Percentiles rank a stretch among this genome's conserved stretches.
These are phyloP conservation scores for Strobilomyces echinocephalus DNA, from an alignment of 768 basidiomycete genomes.

Conservation along the genomic window DNA sequence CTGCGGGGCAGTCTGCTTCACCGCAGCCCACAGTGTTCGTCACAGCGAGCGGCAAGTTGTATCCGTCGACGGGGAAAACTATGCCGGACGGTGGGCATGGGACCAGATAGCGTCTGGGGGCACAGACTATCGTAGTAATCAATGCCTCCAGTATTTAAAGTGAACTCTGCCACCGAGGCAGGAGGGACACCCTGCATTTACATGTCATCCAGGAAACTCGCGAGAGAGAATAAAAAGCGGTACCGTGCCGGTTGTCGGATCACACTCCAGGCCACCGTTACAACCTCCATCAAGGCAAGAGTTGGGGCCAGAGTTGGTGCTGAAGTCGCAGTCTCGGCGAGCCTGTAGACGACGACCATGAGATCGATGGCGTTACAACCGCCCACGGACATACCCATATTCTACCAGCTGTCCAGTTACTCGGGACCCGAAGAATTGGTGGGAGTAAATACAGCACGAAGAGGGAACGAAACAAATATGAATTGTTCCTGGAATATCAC, in stretches of 20 bases:
- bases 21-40: conserved; percentile 52
- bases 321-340: conserved; percentile 61
- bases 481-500: conserved; percentile 26
- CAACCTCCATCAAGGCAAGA: conserved; percentile 65
- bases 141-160: conserved; percentile 39
- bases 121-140: conserved; percentile 60
- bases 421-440: conserved; percentile 39
- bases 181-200: conserved; percentile 55
- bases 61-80: conserved; percentile 67
- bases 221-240: not conserved
- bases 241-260: conserved; percentile 40
- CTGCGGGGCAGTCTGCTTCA: conserved; percentile 55
- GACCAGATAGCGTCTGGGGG: not conserved
- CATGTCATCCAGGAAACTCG: not conserved
- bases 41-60: conserved; percentile 57
- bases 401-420: conserved; percentile 61
- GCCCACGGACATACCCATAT: conserved; percentile 46
- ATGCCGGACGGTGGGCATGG: not conserved
- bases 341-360: conserved; percentile 24
- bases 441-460: not conserved
- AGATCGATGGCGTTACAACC: not conserved
- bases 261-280: conserved; percentile 62
- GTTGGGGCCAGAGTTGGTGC: conserved; percentile 43
- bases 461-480: not conserved
- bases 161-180: conserved; percentile 65